A percentile compares a stretch with the other conserved stretches of the same genome.
Conservation (phyloP, 371 early-diverging fungal genomes). For the Dichotomocladium elegans region DNA sequence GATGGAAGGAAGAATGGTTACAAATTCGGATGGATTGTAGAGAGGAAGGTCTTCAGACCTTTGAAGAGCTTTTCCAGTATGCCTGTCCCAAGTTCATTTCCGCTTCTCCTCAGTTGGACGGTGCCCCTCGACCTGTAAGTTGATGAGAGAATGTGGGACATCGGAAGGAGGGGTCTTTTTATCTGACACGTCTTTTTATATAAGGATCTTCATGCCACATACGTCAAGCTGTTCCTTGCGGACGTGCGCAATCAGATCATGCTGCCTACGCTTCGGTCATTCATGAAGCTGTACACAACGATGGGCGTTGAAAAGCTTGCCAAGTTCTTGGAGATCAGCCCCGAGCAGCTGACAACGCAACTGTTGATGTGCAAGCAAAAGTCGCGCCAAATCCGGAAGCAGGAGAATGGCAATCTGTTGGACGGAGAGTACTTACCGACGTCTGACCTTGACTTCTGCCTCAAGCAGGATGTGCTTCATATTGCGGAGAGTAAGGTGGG, state of each 20-base stretch:
- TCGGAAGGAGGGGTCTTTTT: background rate
- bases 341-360: conserved; percentile 78
- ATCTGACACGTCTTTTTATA: background rate
- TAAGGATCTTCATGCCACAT: conserved; percentile 70
- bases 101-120: conserved; percentile 73
- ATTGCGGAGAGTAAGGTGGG: conserved; percentile 92
- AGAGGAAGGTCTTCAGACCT: conserved; percentile 74
- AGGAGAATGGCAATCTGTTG: conserved; percentile 56
- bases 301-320: conserved; percentile 88
- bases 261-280: conserved; percentile 86
- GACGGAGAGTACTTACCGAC: conserved; percentile 79
- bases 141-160: no score
- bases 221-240: conserved; percentile 78
- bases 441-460: conserved; percentile 88
- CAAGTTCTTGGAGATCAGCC: conserved; percentile 78
- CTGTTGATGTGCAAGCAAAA: conserved; percentile 91
- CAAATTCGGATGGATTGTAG: no score
- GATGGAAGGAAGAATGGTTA: background rate
- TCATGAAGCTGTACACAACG: conserved; percentile 91
- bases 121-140: conserved; percentile 23
- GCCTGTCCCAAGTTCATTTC: conserved; percentile 95
- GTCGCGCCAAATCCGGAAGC: conserved; percentile 86
- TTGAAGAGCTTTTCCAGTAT: conserved; percentile 87
- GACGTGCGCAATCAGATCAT: conserved; percentile 85
- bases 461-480: conserved; percentile 90